Percentiles rank a stretch among this genome's conserved stretches.
phyloP scores from a whole-genome alignment of 768 basidiomycete genomes.

The Serpula lacrymans region DNA sequence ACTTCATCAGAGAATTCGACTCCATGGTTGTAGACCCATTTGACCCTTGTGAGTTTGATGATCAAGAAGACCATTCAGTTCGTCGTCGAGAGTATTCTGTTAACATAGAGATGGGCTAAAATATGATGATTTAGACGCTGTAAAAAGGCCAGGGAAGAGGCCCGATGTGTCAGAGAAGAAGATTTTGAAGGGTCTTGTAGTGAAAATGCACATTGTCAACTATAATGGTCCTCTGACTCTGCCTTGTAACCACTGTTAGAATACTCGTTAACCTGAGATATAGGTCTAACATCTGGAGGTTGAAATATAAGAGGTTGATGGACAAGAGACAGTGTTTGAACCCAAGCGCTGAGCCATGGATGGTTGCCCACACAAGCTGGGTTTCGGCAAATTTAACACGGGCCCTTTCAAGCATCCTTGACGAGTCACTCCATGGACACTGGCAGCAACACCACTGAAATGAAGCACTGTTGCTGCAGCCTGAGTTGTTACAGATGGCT shows the following conservation, averaged over 20 bases:
- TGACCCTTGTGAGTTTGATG: slow-evolving; percentile 82
- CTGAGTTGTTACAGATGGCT: too few relatives aligned
- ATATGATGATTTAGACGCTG: slow-evolving; percentile 66
- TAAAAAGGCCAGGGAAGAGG: slow-evolving; percentile 53
- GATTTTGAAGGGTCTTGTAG: slow-evolving; percentile 36
- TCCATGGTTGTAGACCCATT: slow-evolving; percentile 48
- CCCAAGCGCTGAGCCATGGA: slow-evolving; percentile 46
- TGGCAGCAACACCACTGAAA: too few relatives aligned
- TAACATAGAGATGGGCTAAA: slow-evolving; percentile 68
- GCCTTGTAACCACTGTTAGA: slow-evolving; percentile 84
- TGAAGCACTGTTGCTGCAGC: too few relatives aligned
- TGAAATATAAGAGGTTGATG: slow-evolving; percentile 62
- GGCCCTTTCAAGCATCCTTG: slow-evolving; percentile 52
- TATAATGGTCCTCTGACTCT: slow-evolving; percentile 58
- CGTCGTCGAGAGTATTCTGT: slow-evolving; percentile 61
- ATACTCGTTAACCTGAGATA: slow-evolving; percentile 65
- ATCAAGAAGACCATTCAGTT: slow-evolving; percentile 90
- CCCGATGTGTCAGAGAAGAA: slow-evolving; percentile 49
- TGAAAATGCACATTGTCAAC: slow-evolving; percentile 73
- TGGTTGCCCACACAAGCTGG: slow-evolving; percentile 48
- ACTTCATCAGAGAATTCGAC: slow-evolving; percentile 83
- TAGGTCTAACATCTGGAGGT: slow-evolving; percentile 51
- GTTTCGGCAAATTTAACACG: slow-evolving; percentile 34
- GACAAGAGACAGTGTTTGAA: slow-evolving; percentile 49
- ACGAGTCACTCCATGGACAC: too few relatives aligned